phyloP scores from a whole-genome alignment of 106 monocot species.

The Dioscorea alata region DNA sequence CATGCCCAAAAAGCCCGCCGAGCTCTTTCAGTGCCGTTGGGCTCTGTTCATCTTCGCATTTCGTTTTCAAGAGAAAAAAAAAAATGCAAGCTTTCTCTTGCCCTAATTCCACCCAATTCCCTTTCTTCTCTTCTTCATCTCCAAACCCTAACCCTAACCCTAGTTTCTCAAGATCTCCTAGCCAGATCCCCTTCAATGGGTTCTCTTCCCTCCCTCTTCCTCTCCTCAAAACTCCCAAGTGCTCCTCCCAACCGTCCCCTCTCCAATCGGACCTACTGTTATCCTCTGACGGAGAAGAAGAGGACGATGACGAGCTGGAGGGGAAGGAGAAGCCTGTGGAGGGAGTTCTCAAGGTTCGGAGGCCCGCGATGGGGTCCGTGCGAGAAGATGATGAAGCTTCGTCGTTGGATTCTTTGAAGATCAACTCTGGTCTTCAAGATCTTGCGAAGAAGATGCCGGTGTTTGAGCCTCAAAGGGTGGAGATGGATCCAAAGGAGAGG shows the following conservation, averaged over 20 bases:
- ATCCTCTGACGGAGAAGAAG: constrained; percentile 9
- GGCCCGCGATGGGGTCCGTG: constrained; percentile 45
- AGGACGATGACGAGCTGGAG: background rate
- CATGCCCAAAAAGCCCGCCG: background rate
- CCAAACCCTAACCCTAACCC: constrained; percentile 16
- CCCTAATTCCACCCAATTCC: constrained; percentile 19
- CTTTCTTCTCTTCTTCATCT: constrained; percentile 11
- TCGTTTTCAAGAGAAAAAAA: background rate
- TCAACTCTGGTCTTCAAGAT: constrained; percentile 47
- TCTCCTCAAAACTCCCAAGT: background rate
- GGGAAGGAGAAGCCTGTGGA: constrained; percentile 1
- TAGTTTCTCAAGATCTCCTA: constrained; percentile 5
- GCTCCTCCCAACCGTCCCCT: background rate
- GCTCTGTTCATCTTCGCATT: background rate
- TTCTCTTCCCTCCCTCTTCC: constrained; percentile 16
- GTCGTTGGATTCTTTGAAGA: constrained; percentile 16
- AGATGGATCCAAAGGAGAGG: constrained; percentile 27
- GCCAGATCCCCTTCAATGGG: constrained; percentile 16
- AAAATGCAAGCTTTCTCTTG: constrained; percentile 28
- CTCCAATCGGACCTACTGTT: constrained; percentile 16
- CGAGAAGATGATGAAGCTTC: background rate
- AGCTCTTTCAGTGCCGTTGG: background rate
- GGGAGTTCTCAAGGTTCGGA: constrained; percentile 32
- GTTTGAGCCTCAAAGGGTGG: constrained; percentile 74
- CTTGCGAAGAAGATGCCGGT: constrained; percentile 89